phyloP scores from a whole-genome alignment of 495 filamentous ascomycete genomes.

The Aspergillus kassunensis region DNA sequence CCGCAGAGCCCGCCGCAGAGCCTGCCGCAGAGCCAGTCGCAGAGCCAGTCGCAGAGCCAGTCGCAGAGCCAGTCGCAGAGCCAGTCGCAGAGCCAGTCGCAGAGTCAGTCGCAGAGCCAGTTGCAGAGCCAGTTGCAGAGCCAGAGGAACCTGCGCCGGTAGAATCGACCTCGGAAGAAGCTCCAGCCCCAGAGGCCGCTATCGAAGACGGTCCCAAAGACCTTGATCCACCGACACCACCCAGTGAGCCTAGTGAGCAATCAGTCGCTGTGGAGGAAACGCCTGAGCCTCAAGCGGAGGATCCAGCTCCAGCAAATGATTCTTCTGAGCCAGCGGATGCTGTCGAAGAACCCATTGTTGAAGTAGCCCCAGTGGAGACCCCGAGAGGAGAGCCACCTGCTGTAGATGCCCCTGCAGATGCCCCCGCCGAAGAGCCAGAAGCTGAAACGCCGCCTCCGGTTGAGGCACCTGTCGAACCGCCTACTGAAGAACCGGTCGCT shows the following conservation, averaged over 20 bases:
- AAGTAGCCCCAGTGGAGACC: slow-evolving; percentile 10
- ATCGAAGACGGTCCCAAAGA: not conserved
- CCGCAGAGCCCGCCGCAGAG: slow-evolving; percentile 12
- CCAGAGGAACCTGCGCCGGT: slow-evolving; percentile 2
- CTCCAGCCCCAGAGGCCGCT: not conserved
- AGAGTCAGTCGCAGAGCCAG: too few species aligned
- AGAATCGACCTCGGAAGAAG: not conserved
- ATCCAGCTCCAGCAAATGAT: slow-evolving; percentile 11
- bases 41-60: not conserved
- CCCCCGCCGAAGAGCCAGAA: slow-evolving; percentile 9
- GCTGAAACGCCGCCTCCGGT: not conserved
- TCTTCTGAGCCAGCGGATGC: not conserved
- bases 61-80: slow-evolving; percentile 8
- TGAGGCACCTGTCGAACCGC: slow-evolving; percentile 3
- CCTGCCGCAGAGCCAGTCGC: not conserved
- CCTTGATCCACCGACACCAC: not conserved
- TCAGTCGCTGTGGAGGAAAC: slow-evolving; percentile 8
- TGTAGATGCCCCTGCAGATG: slow-evolving; percentile 9
- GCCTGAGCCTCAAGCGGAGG: slow-evolving; percentile 9
- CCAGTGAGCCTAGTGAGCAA: slow-evolving; percentile 1
- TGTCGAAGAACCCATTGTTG: not conserved
- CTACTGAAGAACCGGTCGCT: slow-evolving; percentile 3
- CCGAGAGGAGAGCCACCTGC: slow-evolving; percentile 3
- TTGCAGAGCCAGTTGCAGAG: not conserved
- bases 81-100: not conserved